Conservation (phyloP, 768 basidiomycete species). For the Pulveroboletus sp. region DNA sequence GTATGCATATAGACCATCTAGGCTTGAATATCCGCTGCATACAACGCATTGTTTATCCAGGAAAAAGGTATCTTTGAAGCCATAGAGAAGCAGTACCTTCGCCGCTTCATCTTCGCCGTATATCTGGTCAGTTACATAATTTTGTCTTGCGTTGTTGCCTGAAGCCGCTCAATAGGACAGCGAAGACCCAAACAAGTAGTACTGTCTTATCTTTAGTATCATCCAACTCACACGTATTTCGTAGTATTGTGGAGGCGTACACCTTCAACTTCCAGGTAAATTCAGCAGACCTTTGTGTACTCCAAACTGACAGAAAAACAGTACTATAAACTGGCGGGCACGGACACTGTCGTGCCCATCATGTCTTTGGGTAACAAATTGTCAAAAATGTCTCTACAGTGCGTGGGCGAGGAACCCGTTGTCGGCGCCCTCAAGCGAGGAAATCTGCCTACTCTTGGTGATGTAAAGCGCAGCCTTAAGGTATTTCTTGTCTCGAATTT, state of each 20-base stretch:
- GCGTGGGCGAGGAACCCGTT: conserved; percentile 50
- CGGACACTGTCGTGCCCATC: conserved; percentile 56
- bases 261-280: conserved; percentile 80
- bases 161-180: conserved; percentile 52
- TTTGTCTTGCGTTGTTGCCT: background rate
- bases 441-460: conserved; percentile 65
- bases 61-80: conserved; percentile 88
- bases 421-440: conserved; percentile 56
- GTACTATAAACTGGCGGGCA: conserved; percentile 70
- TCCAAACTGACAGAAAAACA: conserved; percentile 27
- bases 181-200: conserved; percentile 80
- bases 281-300: background rate
- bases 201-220: conserved; percentile 9
- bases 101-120: conserved; percentile 80
- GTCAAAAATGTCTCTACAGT: conserved; percentile 46
- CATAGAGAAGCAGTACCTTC: conserved; percentile 77
- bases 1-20: conserved; percentile 39
- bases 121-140: conserved; percentile 55
- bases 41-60: conserved; percentile 35
- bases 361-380: conserved; percentile 67
- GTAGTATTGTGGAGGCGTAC: conserved; percentile 81
- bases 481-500: conserved; percentile 32
- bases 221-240: conserved; percentile 9
- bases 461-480: conserved; percentile 81
- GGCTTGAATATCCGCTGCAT: conserved; percentile 8